Evolutionary conservation across 371 early-diverging fungal species (phyloP), one percentile per base, ranked within the genome.

Genomic region (Lichtheimia corymbifera): DNA sequence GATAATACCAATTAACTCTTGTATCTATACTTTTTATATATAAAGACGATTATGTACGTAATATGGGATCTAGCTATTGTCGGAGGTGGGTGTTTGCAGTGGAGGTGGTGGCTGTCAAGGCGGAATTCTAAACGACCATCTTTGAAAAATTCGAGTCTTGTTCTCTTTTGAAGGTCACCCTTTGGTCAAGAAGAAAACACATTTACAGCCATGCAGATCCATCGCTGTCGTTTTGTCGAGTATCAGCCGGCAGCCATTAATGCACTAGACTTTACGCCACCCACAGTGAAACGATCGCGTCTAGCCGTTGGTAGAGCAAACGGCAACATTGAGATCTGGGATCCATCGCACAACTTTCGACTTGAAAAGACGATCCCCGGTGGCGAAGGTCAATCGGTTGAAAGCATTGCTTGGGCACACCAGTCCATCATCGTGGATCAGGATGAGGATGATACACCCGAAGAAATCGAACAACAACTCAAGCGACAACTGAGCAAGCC

Each of bases 261-360:
- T 67, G 84, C 91, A 7, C 82, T 97, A 50, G 83, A 89, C 58
- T 90, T 90, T 58, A 86, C 91, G 17, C 92, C 92, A 20, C 56
- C 65, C 18, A 82, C 87, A 3, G 79, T 84, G 1, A 68, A 72
- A 27, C 60, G 77, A 12, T 63, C 67, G 49, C 64, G 80, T 25
- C 63, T 95, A 18, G 97, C 97, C 0, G 91, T 93, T 30, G 97
- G 93, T 20, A 79, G 97, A 55, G 91, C 88, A 11, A 93, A 94
- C 65, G 97, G 97, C 22, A 90, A 95, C 62, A 93, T 97, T 62
- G 97, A 97, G 76, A 82, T 97, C 58, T 96, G 95, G 93, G 88
- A 86, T 76, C 88, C 91, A 30, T 62, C 65, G 20, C 62, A 82
- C 51, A 76, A 77, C 17, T 93, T 87, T 77, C 76, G 80, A 51